Conservation (phyloP, 1,284 basidiomycete genomes). For the Somion occarium region DNA sequence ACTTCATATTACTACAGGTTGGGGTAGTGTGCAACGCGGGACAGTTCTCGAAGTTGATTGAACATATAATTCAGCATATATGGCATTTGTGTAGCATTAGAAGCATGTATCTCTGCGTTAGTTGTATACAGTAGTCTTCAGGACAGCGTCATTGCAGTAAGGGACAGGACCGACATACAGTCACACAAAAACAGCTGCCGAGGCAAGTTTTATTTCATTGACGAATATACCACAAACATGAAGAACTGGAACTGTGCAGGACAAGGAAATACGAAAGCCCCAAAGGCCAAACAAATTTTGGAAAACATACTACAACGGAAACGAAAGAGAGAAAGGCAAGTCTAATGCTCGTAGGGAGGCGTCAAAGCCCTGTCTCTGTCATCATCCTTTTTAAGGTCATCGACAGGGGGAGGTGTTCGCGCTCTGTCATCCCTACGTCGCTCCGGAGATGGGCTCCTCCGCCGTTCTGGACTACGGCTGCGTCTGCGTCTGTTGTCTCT, state of each 20-base stretch:
- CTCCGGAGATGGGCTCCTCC: slow-evolving; percentile 46
- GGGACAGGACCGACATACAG: too few species aligned
- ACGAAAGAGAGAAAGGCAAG: not conserved
- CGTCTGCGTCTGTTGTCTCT: slow-evolving; percentile 40
- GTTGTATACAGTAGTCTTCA: not conserved
- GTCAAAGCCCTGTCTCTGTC: slow-evolving; percentile 48
- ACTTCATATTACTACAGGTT: slow-evolving; percentile 30
- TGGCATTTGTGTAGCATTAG: slow-evolving; percentile 16
- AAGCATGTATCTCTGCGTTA: slow-evolving; percentile 15
- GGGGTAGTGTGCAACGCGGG: slow-evolving; percentile 56
- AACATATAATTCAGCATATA: slow-evolving; percentile 6
- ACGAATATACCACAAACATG: too few species aligned
- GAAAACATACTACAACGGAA: not conserved
- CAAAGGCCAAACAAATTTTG: too few species aligned
- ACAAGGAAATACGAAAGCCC: too few species aligned
- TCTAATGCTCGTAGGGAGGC: slow-evolving; percentile 33
- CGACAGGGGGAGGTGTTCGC: slow-evolving; percentile 40
- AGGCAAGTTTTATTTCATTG: too few species aligned
- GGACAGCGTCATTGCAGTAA: not conserved
- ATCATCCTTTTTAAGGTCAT: slow-evolving; percentile 35
- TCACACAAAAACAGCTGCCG: too few species aligned
- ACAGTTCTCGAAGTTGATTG: slow-evolving; percentile 51
- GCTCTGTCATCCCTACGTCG: slow-evolving; percentile 42
- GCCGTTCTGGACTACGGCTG: slow-evolving; percentile 42
- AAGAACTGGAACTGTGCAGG: too few species aligned